Base-by-base conservation (phyloP, 306 rosid species). In the Morella rubra region DNA sequence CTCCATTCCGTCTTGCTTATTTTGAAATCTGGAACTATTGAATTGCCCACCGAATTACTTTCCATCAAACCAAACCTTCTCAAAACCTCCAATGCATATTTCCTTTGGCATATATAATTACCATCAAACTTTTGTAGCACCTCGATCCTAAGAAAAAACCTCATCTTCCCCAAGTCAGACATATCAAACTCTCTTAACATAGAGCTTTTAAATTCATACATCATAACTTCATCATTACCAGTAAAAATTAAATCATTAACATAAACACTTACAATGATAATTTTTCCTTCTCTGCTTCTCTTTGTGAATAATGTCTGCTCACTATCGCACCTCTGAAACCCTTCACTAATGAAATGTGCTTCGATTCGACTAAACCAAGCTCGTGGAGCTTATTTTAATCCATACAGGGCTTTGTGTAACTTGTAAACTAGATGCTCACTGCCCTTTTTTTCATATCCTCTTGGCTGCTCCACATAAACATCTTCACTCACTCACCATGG, bases 221-320 rank as follows among this genome's bases (percentile, higher is more conserved):
- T 73, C 45, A 73, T 73, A 42, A 8, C 56, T 44, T 73, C 69
- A 73, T 73, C 77, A 73, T 73, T 19, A 58, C 77, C 14, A 22
- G 69, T 73, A 55, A 55, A 73, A 11, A 73, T 41, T 54, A 73
- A 16, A 73, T 73, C 77, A 73, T 56, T 69, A 55, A 73, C 69
- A 73, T 73, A 73, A 73, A 73, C 42, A 73, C 77, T 73, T 42
- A 73, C 69, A 74, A 74, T 74, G 24, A 74, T 7, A 6, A 60
- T 44, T 22, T 60, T 60, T 5, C 71, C 71, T 60, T 27, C 71
- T 60, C 7, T 46, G 13, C 44, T 58, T 59, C n/a, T 44, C 9
- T 74, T 74, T 13, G 71, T 59, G 16, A 58, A 74, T 7, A 60
- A 45, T 0, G 78, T 74, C 24, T 60, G 59, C 9, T 74, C 49